phyloP scores from a whole-genome alignment of 768 basidiomycete species.

The Leccinum uliginosum region DNA sequence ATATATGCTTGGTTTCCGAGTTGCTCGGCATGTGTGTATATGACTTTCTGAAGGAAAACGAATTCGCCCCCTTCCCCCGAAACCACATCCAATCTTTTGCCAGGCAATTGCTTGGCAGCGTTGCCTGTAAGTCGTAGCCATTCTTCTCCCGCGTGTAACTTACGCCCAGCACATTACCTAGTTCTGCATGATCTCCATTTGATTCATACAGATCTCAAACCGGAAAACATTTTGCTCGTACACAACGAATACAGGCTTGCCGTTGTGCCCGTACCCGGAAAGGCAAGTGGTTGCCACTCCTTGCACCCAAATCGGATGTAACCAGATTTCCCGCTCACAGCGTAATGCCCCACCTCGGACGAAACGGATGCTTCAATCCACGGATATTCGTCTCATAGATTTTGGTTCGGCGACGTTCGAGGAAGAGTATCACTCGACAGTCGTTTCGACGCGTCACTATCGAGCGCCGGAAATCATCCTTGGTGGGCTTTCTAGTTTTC shows the following conservation, averaged over 20 bases:
- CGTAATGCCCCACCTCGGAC: constrained; percentile 61
- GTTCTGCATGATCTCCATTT: constrained; percentile 89
- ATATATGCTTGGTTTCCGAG: constrained; percentile 96
- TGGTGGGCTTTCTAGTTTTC: constrained; percentile 48
- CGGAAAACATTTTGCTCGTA: constrained; percentile 96
- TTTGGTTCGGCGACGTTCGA: constrained; percentile 99
- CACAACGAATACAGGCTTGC: constrained; percentile 70
- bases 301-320: neutral
- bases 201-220: constrained; percentile 98
- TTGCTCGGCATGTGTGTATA: constrained; percentile 96
- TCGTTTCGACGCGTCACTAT: constrained; percentile 97
- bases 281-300: constrained; percentile 39
- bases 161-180: constrained; percentile 29
- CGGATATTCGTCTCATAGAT: constrained; percentile 94
- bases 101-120: constrained; percentile 83
- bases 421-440: constrained; percentile 96
- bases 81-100: constrained; percentile 97
- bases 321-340: constrained; percentile 34
- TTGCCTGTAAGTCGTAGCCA: constrained; percentile 70
- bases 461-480: constrained; percentile 99
- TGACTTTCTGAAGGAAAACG: constrained; percentile 98
- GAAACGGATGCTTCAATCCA: constrained; percentile 78
- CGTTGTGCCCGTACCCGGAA: constrained; percentile 58
- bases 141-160: neutral
- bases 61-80: constrained; percentile 93